A percentile compares a stretch with the other conserved stretches of the same genome.
These are phyloP conservation scores for Fusarium dlaminii DNA, from an alignment of 2,329 filamentous ascomycete genomes.

Conservation along the genomic window DNA sequence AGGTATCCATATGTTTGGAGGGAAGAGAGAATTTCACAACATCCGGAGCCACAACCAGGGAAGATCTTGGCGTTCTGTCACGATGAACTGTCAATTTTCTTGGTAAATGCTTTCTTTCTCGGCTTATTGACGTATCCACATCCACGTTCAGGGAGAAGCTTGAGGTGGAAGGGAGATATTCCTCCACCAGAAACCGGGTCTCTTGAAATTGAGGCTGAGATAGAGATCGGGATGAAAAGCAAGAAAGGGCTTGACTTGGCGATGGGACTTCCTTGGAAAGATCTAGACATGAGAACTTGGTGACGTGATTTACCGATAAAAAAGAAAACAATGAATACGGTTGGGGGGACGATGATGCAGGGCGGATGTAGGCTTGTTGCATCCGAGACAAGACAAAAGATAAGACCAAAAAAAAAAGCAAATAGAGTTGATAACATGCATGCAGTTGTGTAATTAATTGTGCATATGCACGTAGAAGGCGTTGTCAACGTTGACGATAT, in stretches of 20 bases:
- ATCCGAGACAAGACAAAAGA: slow-evolving; percentile 19
- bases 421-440: slow-evolving; percentile 9
- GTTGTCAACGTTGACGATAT: not conserved
- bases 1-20: not conserved
- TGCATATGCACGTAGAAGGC: slow-evolving; percentile 16
- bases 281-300: not conserved
- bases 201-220: not conserved
- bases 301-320: slow-evolving; percentile 11
- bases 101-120: not conserved
- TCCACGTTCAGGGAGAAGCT: not conserved
- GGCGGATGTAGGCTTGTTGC: slow-evolving; percentile 4
- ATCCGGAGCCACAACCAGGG: not conserved
- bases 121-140: slow-evolving; percentile 8
- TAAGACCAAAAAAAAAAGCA: slow-evolving; percentile 10
- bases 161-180: not conserved
- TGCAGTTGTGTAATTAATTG: slow-evolving; percentile 14
- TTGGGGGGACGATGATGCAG: slow-evolving; percentile 18
- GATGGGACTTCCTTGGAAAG: not conserved
- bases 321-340: not conserved
- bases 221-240: not conserved
- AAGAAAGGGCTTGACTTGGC: slow-evolving; percentile 2
- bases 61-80: not conserved
- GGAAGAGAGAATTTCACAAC: not conserved
- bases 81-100: not conserved
- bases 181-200: slow-evolving; percentile 3